These are phyloP conservation scores for Termitomyces sp. DNA, from an alignment of 768 basidiomycete species.

Conservation along the genomic window DNA sequence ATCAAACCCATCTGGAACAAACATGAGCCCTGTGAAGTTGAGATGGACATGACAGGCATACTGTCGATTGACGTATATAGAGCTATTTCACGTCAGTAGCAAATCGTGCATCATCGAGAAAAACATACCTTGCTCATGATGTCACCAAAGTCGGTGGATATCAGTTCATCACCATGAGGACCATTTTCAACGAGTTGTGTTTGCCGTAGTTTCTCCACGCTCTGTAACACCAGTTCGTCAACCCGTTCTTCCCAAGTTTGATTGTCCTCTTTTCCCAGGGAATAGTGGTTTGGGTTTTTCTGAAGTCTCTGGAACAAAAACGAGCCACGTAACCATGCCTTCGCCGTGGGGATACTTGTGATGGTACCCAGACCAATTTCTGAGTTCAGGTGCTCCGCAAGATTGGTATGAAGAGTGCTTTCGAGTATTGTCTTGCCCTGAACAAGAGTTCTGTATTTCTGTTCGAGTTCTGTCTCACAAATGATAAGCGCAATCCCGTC, in stretches of 20 bases:
- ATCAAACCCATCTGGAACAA: constrained; percentile 63
- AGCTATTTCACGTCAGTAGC: constrained; percentile 44
- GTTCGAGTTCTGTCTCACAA: constrained; percentile 70
- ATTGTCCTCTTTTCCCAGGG: constrained; percentile 50
- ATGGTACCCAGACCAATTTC: constrained; percentile 91
- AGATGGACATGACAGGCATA: constrained; percentile 25
- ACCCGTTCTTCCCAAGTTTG: constrained; percentile 71
- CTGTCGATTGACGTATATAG: constrained; percentile 72
- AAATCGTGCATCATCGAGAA: background rate
- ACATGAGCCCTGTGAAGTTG: background rate
- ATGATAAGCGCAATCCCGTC: constrained; percentile 83
- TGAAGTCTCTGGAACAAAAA: constrained; percentile 87
- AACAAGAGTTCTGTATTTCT: constrained; percentile 66
- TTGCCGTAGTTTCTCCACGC: constrained; percentile 57
- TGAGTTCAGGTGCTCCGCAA: constrained; percentile 91
- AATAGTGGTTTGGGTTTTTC: constrained; percentile 80
- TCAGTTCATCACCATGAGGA: constrained; percentile 36
- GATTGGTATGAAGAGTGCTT: constrained; percentile 78
- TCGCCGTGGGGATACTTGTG: constrained; percentile 62
- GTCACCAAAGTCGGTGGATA: constrained; percentile 75
- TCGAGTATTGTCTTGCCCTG: constrained; percentile 80
- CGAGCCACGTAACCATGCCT: constrained; percentile 79
- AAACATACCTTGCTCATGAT: constrained; percentile 78
- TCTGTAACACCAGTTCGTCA: constrained; percentile 71
- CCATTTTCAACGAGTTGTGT: constrained; percentile 57